phyloP scores from a whole-genome alignment of 2,329 filamentous ascomycete species.

The Pestalotiopsis sp. region DNA sequence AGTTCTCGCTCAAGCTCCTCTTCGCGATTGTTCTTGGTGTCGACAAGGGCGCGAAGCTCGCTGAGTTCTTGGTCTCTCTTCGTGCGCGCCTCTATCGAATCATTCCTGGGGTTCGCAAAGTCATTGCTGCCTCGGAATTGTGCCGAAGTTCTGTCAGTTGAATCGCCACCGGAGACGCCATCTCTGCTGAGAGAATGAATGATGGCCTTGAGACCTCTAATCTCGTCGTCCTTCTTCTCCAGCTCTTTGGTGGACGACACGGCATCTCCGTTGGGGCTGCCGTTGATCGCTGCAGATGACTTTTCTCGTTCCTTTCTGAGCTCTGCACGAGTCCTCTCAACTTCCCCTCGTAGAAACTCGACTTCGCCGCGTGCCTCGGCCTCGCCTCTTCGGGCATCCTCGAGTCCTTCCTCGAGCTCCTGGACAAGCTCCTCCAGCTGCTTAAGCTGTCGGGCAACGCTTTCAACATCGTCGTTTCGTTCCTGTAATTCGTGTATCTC shows the following conservation, averaged over 20 bases:
- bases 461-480: conserved; percentile 84
- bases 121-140: conserved; percentile 34
- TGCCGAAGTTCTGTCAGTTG: conserved; percentile 33
- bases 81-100: conserved; percentile 56
- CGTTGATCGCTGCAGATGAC: conserved; percentile 61
- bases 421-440: conserved; percentile 95
- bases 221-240: conserved; percentile 95
- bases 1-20: conserved; percentile 85
- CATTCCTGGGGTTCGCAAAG: conserved; percentile 42
- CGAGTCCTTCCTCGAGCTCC: conserved; percentile 92
- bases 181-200: conserved; percentile 92
- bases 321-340: conserved; percentile 87
- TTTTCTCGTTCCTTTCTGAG: conserved; percentile 87
- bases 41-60: conserved; percentile 72
- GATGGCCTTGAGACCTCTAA: conserved; percentile 93
- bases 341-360: conserved; percentile 91
- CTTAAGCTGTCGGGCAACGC: conserved; percentile 87
- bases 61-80: conserved; percentile 79
- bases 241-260: conserved; percentile 68
- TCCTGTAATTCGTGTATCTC: conserved; percentile 83
- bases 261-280: conserved; percentile 41
- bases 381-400: conserved; percentile 91
- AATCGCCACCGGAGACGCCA: conserved; percentile 48
- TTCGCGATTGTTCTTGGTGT: conserved; percentile 72
- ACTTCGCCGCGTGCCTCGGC: conserved; percentile 95